Base-by-base conservation (phyloP, 2,329 filamentous ascomycete genomes). In the Calonectria hawksworthii region DNA sequence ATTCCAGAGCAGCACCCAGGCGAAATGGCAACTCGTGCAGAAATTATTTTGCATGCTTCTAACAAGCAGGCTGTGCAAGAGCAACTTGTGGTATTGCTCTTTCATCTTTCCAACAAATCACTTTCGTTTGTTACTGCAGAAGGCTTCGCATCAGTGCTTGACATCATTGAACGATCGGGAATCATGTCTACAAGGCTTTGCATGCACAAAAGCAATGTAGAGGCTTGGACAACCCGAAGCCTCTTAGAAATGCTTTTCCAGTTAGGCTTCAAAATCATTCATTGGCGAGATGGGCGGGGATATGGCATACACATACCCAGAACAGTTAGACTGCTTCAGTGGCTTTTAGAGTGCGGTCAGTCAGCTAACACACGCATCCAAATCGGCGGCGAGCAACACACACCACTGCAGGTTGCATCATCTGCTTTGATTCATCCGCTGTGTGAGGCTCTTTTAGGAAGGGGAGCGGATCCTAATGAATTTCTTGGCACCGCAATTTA, bases 301-400 rank as follows among this genome's bases (percentile, higher is more conserved):
- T n/a, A 1, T 47, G 16, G 8, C 21, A n/a, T 11, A 2, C 3
- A 13, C 21, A 47, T 13, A 13, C 7, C 44, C n/a, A 23, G 13
- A 47, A 23, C 13, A 23, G 11, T 47, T 47, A 2, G 21, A 47
- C 10, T 47, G 10, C 44, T 47, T 7, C 44, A 13, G 9, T 47
- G 44, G 44, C 44, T 47, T 23, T 6, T 47, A 13, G 4, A 47
- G 13, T 47, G 44, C 44, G 44, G 44, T 13, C 44, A 47, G 13
- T 14, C n/a, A 5, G 21, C 44, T 9, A 23, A 18, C 4, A 47
- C 11, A 11, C 2, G 1, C 41, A 47, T 47, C 41, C 18, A 3
- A 13, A 23, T n/a, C 10, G 21, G 3, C 1, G 1, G 3, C 4
- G 1, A 3, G 3, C 1, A n/a, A n/a, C 6, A 7, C 7, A 47